Conservation (phyloP, 1,284 basidiomycete genomes). For the Takashimella tepidaria region DNA sequence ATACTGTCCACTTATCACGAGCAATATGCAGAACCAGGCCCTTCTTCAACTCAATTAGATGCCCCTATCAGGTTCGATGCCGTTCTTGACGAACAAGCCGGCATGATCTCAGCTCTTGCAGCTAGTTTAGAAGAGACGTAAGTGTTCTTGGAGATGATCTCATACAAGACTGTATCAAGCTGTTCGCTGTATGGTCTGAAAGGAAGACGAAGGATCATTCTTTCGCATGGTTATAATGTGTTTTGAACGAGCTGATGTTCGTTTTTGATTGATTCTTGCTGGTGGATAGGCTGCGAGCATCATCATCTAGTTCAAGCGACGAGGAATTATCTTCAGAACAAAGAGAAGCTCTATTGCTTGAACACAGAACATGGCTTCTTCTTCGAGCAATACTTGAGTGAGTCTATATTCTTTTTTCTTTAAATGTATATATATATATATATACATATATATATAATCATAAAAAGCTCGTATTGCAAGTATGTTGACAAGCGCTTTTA, state of each 20-base stretch:
- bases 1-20: conserved; percentile 36
- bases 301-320: neutral
- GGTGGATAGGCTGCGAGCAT: neutral
- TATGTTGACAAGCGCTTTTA: too few species aligned
- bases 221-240: too few species aligned
- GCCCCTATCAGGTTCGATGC: conserved; percentile 32
- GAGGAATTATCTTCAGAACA: conserved; percentile 23
- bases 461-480: neutral
- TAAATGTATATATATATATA: too few species aligned
- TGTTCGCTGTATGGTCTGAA: too few species aligned
- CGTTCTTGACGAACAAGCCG: conserved; percentile 36
- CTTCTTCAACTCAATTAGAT: conserved; percentile 38
- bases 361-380: conserved; percentile 45
- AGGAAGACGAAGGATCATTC: neutral
- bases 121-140: conserved; percentile 31
- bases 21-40: conserved; percentile 37
- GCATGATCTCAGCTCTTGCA: conserved; percentile 33
- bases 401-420: too few species aligned
- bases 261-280: too few species aligned
- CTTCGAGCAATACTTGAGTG: conserved; percentile 39
- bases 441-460: too few species aligned
- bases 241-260: too few species aligned
- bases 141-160: too few species aligned
- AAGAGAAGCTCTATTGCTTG: conserved; percentile 31
- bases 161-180: too few species aligned